phyloP scores from a whole-genome alignment of 495 filamentous ascomycete genomes.

The Baudoinia panamericana region DNA sequence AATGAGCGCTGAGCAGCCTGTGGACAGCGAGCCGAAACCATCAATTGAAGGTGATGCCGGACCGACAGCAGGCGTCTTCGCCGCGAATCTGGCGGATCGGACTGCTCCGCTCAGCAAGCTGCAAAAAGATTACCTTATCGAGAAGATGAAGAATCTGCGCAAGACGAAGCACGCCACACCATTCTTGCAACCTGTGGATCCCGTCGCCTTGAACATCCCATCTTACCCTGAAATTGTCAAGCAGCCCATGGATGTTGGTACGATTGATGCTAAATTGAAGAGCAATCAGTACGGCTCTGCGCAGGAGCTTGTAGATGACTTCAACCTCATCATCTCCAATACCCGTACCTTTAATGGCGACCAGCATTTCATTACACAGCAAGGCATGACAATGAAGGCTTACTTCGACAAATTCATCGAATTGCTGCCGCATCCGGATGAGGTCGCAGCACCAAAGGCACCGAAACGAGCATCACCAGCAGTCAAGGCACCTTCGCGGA shows the following conservation, averaged over 20 bases:
- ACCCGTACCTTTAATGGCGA: slow-evolving; percentile 68
- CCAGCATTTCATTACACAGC: slow-evolving; percentile 52
- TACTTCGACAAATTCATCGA: slow-evolving; percentile 49
- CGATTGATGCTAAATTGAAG: slow-evolving; percentile 69
- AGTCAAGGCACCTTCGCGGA: slow-evolving; percentile 28
- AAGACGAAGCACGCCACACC: slow-evolving; percentile 61
- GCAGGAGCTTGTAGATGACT: slow-evolving; percentile 54
- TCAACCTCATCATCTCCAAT: slow-evolving; percentile 64
- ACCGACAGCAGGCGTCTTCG: slow-evolving; percentile 18
- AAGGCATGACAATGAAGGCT: slow-evolving; percentile 47
- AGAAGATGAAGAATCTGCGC: slow-evolving; percentile 57
- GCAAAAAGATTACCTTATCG: slow-evolving; percentile 43
- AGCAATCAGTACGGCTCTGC: slow-evolving; percentile 49
- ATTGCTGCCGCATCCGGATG: slow-evolving; percentile 35
- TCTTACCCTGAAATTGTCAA: slow-evolving; percentile 58
- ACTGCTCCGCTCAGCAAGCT: slow-evolving; percentile 36
- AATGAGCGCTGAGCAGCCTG: neutral
- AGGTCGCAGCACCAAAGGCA: slow-evolving; percentile 36
- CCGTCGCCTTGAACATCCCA: slow-evolving; percentile 50
- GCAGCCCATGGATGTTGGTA: slow-evolving; percentile 68
- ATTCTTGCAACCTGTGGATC: slow-evolving; percentile 67
- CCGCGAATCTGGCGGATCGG: slow-evolving; percentile 44
- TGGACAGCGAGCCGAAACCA: slow-evolving; percentile 1
- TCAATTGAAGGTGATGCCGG: slow-evolving; percentile 2
- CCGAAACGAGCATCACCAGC: slow-evolving; percentile 47